These are phyloP conservation scores for Kluyveromyces siamensis DNA, from an alignment of 805 yeast genomes.

Conservation along the genomic window DNA sequence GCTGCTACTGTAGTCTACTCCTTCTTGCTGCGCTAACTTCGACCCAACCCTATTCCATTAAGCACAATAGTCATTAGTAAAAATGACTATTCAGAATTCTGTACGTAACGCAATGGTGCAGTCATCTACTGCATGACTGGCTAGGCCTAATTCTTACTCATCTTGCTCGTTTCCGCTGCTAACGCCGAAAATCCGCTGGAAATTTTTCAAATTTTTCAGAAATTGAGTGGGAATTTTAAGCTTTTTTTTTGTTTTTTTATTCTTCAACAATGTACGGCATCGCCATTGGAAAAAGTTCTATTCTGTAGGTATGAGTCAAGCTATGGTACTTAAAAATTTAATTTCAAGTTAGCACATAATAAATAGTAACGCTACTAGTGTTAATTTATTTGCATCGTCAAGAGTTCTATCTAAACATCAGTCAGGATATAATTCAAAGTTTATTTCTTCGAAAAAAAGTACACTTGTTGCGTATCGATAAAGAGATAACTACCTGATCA, in stretches of 20 bases:
- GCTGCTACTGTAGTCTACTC: background rate
- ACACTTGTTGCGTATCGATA: background rate
- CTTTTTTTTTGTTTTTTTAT: background rate
- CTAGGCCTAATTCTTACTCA: background rate
- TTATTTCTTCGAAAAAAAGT: background rate
- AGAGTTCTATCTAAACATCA: background rate
- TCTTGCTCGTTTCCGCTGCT: background rate
- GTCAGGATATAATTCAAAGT: background rate
- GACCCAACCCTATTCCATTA: background rate
- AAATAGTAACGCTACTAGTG: background rate
- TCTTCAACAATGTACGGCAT: background rate
- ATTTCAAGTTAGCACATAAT: background rate
- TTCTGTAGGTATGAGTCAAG: background rate
- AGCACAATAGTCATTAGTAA: background rate
- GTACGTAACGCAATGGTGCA: background rate
- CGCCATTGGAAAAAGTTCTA: background rate
- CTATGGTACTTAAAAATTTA: background rate
- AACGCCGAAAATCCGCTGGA: background rate
- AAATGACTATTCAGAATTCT: background rate
- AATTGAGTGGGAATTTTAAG: constrained; percentile 2
- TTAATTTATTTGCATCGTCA: too few relatives aligned
- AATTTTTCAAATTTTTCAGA: background rate
- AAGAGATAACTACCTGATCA: background rate
- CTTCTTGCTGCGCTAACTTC: background rate
- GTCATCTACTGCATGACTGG: background rate